Base-by-base conservation (phyloP, 2,329 filamentous ascomycete genomes). In the Sporothrix brunneoviolacea region DNA sequence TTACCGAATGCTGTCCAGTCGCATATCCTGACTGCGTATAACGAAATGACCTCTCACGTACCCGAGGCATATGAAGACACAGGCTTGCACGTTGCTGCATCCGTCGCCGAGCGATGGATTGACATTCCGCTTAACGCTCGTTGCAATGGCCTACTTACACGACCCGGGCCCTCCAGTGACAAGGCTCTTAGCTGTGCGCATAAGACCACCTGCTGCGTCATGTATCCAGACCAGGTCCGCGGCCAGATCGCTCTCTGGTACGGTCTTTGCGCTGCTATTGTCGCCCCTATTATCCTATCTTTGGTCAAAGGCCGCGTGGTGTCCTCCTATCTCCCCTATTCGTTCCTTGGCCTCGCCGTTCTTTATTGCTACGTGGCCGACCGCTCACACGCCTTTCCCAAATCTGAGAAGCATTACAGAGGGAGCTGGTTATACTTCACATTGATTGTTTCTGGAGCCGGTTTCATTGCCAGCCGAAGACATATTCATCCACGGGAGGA, bases 61-160 rank as follows among this genome's bases (percentile, higher is more conserved):
- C 49, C 54, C 8, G 52, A 56, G n/a, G 59, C 67, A 21, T 76
- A 73, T 38, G 65, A 71, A 40, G 66, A 69, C 38, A 72, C 71
- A 52, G 75, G 76, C 13, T 57, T 80, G 21, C 74, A 77, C 61
- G 66, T 76, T 9, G 62, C 69, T 12, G 65, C 71, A 13, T 64
- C 61, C 22, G 68, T 80, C 24, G 70, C 72, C 2, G 64, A 65
- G 41, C 64, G 65, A 47, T 73, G 75, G 63, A 71, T 74, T 13
- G 73, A 82, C 57, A 61, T 80, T 16, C 60, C 78, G 2, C 68
- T 82, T 44, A 79, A 78, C 52, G 63, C 72, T 24, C 71, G 73
- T 39, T 82, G 79, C 64, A 82, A 82, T 59, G 64, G 68, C 8
- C 66, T 69, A 51, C 59, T 67, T 16, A 64, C 65, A n/a, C 42